Evolutionary conservation across 2,329 filamentous ascomycete species (phyloP).

Genomic region (Colletotrichum magnum): DNA sequence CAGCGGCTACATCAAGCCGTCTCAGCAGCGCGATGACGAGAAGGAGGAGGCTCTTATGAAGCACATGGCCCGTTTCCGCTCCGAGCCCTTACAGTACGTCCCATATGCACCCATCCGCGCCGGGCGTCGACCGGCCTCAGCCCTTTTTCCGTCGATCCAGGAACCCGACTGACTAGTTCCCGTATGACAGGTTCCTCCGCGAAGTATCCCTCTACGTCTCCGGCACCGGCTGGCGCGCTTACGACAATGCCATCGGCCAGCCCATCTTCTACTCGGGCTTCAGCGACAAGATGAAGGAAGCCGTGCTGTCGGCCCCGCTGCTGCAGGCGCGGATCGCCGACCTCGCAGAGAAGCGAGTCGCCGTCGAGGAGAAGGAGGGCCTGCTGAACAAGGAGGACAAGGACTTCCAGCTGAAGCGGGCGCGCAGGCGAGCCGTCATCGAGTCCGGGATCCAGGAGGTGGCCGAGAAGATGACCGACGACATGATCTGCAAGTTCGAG

Average conservation of each 20-base stretch:
- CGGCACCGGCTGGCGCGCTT: conserved; percentile 94
- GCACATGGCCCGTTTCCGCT: conserved; percentile 89
- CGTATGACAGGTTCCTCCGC: conserved; percentile 79
- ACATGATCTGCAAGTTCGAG: conserved; percentile 99
- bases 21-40: conserved; percentile 58
- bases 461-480: conserved; percentile 87
- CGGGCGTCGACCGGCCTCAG: conserved; percentile 6
- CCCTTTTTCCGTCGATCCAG: conserved; percentile 22
- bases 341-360: conserved; percentile 81
- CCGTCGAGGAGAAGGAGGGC: conserved; percentile 83
- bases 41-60: conserved; percentile 81
- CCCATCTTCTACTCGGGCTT: conserved; percentile 95
- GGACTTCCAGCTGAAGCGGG: conserved; percentile 66
- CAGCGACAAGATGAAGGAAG: conserved; percentile 87
- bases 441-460: conserved; percentile 83
- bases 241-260: conserved; percentile 91
- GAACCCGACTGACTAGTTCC: conserved; percentile 30
- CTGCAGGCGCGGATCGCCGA: conserved; percentile 82
- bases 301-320: conserved; percentile 82
- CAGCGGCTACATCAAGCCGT: conserved; percentile 74
- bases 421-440: conserved; percentile 73
- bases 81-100: conserved; percentile 72
- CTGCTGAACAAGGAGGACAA: conserved; percentile 71
- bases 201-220: conserved; percentile 95
- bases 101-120: conserved; percentile 18